phyloP scores from a whole-genome alignment of 345 rosid species.

The Orychophragmus violaceus region DNA sequence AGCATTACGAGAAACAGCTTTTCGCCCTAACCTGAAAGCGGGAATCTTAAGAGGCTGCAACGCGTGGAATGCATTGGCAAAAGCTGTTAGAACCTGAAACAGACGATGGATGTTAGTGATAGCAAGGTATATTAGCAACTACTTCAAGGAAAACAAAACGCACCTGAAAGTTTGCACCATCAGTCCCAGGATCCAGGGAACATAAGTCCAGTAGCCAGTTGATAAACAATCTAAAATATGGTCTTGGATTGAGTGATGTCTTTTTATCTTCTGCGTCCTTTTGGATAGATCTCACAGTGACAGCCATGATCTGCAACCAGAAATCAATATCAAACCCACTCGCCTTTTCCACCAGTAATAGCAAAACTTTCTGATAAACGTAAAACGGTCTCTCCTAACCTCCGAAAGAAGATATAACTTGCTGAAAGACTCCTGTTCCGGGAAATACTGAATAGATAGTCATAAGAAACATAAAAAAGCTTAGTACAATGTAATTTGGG shows the following conservation, averaged over 20 bases:
- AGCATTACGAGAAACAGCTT: background rate
- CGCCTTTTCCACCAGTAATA: background rate
- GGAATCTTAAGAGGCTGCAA: conserved; percentile 93
- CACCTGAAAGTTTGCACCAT: conserved; percentile 81
- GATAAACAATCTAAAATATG: conserved; percentile 86
- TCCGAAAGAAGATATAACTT: conserved; percentile 58
- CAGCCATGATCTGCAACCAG: conserved; percentile 53
- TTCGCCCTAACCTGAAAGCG: conserved; percentile 65
- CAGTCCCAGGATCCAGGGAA: conserved; percentile 54
- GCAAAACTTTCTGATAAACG: background rate
- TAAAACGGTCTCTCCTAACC: conserved; percentile 39
- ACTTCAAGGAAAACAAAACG: conserved; percentile 4
- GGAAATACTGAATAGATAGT: conserved; percentile 32
- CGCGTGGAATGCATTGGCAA: conserved; percentile 82
- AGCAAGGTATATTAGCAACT: background rate
- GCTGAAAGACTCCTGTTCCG: conserved; percentile 71
- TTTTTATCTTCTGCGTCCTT: conserved; percentile 87
- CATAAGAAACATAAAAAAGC: background rate
- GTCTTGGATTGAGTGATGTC: conserved; percentile 73
- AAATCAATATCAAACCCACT: conserved; percentile 9
- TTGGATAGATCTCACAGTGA: conserved; percentile 69
- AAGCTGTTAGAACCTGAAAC: conserved; percentile 73
- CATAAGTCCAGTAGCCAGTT: conserved; percentile 77
- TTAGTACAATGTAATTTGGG: conserved; percentile 27
- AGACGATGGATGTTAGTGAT: conserved; percentile 16